Base-by-base conservation (phyloP, 805 yeast species). In the Debaryomyces tyrocola region DNA sequence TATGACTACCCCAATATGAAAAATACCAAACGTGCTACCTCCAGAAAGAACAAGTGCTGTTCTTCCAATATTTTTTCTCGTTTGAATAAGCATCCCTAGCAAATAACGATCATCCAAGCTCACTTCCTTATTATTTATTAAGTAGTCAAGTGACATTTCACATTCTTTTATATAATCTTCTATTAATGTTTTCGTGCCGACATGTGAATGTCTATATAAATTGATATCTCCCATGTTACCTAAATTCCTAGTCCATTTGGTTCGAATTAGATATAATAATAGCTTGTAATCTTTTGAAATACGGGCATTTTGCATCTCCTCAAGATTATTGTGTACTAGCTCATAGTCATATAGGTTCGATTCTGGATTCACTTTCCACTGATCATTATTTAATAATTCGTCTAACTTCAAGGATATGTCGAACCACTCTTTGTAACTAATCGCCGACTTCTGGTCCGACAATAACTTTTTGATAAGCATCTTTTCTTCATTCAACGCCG, bases 11-110 rank as follows among this genome's bases (percentile, higher is more conserved):
- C 99, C 99, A 47, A 90, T 87, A 54, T 92, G 98, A 50, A 91
- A 83, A 42, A 92, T 68, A 0, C 98, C 99, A 69, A 92, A 87
- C 4, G 96, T 87, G 2, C 96, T 90, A 1, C 99, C 99, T 1
- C 99, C 99, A 40, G 96, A 85, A 44, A 94, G 75, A n/a, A 95
- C 90, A 21, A 94, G 70, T 0, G 98, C 99, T 0, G 98, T 91
- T 45, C 97, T 76, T 0, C 99, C 99, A 43, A 88, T 88, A 57
- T 91, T 90, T 63, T 87, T 87, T 49, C 97, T 75, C 0, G 97
- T 88, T 60, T 92, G 96, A 34, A 87, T 80, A 29, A 92, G 70
- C 78, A 88, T 87, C 1, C 87, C 87, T 46, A 92, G 69, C 12
- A 88, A 73, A 56, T 87, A 84, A 10, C 80, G 64, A 49, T 85